Evolutionary conservation across 2,329 filamentous ascomycete genomes (phyloP), one percentile per base, ranked within the genome.

Genomic region (Phaeomoniella chlamydospora): DNA sequence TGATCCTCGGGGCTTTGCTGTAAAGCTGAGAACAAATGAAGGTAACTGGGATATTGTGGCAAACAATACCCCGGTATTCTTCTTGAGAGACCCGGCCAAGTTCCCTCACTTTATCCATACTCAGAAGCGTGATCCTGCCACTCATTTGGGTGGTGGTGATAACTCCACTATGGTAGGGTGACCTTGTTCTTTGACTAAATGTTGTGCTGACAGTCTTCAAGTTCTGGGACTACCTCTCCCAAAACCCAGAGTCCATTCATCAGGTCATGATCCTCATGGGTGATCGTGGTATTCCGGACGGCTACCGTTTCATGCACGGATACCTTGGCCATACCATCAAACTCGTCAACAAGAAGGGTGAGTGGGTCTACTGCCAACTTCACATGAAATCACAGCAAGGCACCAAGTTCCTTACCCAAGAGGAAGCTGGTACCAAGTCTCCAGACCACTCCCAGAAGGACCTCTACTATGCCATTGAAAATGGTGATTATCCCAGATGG

Each of bases 41-140:
- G 78, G 78, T n/a, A 82, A 82, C 46, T 80, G 72, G 68, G 77
- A 82, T 48, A 65, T 77, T 54, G 77, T 83, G 5, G 73, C 71
- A 41, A 82, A 81, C 61, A 83, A 83, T 51, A 81, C 76, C 0
- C 61, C 74, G 31, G 75, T 47, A 11, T 80, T 80, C 61, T 80
- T 80, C 53, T 46, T 79, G 29, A 65, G 79, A 36, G 74, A 80
- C 53, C 72, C 77, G 49, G 68, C 70, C 1, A 70, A 72, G 2
- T 79, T 78, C 46, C 70, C 70, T 0, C 74, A 74, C 0, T 69
- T 69, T 10, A 72, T 70, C 46, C 55, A 78, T 43, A 69, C 74
- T 0, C 74, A 74, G 0, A 75, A 75, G 11, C 61, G 74, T 32
- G 70, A 67, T 38, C 68, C 72, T 0, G 68, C 68, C 0, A 70